Base-by-base conservation (phyloP, 495 filamentous ascomycete genomes). In the Talaromyces stipitatus region DNA sequence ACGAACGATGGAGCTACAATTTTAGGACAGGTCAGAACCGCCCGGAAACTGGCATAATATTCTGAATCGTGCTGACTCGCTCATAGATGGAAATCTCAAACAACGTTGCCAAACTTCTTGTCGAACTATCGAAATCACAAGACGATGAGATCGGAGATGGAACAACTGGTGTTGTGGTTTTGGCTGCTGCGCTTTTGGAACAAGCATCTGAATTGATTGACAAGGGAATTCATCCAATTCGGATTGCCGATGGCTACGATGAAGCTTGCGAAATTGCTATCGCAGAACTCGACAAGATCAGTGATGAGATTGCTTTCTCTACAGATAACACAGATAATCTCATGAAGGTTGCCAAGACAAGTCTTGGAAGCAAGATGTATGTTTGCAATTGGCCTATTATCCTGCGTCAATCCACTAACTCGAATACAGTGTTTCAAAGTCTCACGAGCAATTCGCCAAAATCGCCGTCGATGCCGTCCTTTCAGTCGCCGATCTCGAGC, bases 1-100 rank as follows among this genome's bases (percentile, higher is more conserved):
- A 99, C 94, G 57, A 99, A 99, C 69, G 94, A 99, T 79, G 94
- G 94, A 65, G 94, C 94, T 55, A 99, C 94, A 5, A 99, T 99
- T 61, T 77, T 99, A 58, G 82, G 85, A 60, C 94, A 97, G 75
- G 83, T 85, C 71, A 63, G 75, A 62, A n/a, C n/a, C 46, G 50
- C 43, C 56, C 29, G 22, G 14, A 53, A 24, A n/a, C n/a, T 30
- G 23, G 24, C 38, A 38, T 26, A 33, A 12, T 33, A 7, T 12
- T 33, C 30, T n/a, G n/a, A n/a, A n/a, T n/a, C n/a, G n/a, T n/a
- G n/a, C n/a, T n/a, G n/a, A n/a, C n/a, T n/a, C n/a, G n/a, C n/a
- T 20, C 51, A n/a, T 46, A 85, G 84, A 99, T 99, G 94, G 94
- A 99, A 74, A 95, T 99, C 58, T 88, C 90, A 58, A 97, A 99